These are phyloP conservation scores for Chlamydomonas eustigma DNA, from an alignment of 139 green algal species.

Conservation along the genomic window DNA sequence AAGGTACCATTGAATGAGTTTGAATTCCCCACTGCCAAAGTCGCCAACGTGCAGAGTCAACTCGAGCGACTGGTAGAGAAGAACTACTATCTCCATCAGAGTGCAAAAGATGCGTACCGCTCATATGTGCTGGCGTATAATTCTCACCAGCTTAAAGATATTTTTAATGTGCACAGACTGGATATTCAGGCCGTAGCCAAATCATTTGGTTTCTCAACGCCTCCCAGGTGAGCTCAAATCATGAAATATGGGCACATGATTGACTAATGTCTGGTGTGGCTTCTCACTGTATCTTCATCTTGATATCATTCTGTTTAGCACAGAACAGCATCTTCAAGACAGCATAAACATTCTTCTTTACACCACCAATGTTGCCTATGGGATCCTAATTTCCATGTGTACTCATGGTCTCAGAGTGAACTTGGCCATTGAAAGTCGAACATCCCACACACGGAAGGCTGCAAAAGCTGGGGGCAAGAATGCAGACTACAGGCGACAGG, in stretches of 20 bases:
- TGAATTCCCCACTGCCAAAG: conserved; percentile 93
- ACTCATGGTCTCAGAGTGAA: conserved; percentile 74
- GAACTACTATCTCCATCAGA: conserved; percentile 98
- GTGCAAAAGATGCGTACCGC: conserved; percentile 42
- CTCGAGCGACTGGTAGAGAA: conserved; percentile 96
- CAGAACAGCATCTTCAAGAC: no score
- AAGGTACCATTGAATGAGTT: conserved; percentile 95
- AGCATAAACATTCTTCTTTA: no score
- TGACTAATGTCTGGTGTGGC: no score
- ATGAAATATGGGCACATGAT: no score
- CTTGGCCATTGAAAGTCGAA: conserved; percentile 84
- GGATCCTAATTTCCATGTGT: no score
- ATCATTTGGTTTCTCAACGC: conserved; percentile 90
- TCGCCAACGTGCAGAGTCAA: conserved; percentile 95
- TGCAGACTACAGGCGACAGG: conserved; percentile 33
- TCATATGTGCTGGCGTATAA: conserved; percentile 96
- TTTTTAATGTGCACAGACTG: conserved; percentile 96
- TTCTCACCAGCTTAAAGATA: conserved; percentile 91
- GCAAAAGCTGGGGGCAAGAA: conserved; percentile 1
- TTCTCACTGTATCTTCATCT: no score
- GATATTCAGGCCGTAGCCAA: conserved; percentile 81
- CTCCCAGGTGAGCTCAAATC: conserved; percentile 50
- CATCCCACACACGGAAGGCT: conserved; percentile 63
- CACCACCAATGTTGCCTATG: no score
- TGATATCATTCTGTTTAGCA: no score